Conservation (phyloP, 192 early-diverging fungal genomes). For the Thoreauomyces humboldtii region DNA sequence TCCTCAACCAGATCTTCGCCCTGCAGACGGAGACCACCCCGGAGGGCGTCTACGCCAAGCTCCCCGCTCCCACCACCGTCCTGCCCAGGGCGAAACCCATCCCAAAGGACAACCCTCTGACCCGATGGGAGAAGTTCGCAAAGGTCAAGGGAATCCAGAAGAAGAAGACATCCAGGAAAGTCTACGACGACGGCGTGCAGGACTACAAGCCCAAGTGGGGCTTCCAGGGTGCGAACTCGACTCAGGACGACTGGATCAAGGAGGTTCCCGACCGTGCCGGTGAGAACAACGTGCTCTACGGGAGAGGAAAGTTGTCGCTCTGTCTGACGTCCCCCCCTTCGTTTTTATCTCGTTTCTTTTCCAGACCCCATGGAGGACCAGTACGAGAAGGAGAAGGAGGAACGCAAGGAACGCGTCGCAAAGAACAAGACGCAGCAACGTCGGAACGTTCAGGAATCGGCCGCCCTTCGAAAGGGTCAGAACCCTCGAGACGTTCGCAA, state of each 20-base stretch:
- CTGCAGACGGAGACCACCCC: slow-evolving; percentile 66
- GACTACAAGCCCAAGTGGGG: slow-evolving; percentile 90
- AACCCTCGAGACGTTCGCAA: slow-evolving; percentile 61
- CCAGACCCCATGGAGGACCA: slow-evolving; percentile 84
- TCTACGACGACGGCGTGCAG: slow-evolving; percentile 76
- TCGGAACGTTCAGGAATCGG: slow-evolving; percentile 82
- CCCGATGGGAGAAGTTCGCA: slow-evolving; percentile 99
- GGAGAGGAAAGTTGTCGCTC: neutral
- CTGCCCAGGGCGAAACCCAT: slow-evolving; percentile 91
- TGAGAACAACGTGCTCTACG: slow-evolving; percentile 14
- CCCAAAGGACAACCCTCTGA: slow-evolving; percentile 85
- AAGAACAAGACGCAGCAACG: slow-evolving; percentile 86
- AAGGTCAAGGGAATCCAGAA: slow-evolving; percentile 90
- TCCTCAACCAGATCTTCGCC: slow-evolving; percentile 86
- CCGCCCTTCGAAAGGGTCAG: slow-evolving; percentile 49
- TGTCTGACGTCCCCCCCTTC: neutral
- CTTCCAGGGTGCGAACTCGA: slow-evolving; percentile 70
- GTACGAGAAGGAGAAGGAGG: slow-evolving; percentile 72
- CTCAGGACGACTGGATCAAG: slow-evolving; percentile 85
- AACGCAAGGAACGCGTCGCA: slow-evolving; percentile 83
- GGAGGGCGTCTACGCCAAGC: slow-evolving; percentile 73
- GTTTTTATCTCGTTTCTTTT: neutral
- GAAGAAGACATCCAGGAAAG: slow-evolving; percentile 74
- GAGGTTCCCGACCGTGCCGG: slow-evolving; percentile 77
- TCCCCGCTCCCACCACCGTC: slow-evolving; percentile 64